Percentiles rank a stretch among this genome's conserved stretches.
Evolutionary conservation across 1,284 basidiomycete genomes (phyloP).

Genomic region (Amylostereum areolatum): DNA sequence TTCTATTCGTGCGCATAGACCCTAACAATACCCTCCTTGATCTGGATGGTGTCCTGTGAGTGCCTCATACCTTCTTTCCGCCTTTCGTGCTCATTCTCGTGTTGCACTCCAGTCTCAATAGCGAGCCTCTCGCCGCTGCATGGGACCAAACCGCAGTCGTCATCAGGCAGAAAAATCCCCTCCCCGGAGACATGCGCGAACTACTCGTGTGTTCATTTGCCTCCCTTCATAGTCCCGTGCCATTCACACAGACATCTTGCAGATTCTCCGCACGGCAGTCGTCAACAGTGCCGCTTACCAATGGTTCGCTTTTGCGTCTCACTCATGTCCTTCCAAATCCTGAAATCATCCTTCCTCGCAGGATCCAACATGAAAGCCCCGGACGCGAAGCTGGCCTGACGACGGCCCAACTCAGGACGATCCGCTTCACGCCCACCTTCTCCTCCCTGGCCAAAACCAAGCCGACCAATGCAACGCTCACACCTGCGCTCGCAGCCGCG

Average conservation of each 20-base stretch:
- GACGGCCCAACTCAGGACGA: conserved; percentile 28
- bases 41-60: neutral
- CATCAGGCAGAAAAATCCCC: conserved; percentile 19
- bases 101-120: conserved; percentile 11
- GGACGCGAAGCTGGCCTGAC: conserved; percentile 33
- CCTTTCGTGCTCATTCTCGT: too few relatives aligned
- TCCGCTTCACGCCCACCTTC: conserved; percentile 28
- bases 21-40: neutral
- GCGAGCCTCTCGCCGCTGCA: conserved; percentile 15
- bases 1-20: neutral
- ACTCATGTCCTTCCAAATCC: too few relatives aligned
- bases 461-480: conserved; percentile 16
- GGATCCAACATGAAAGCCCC: conserved; percentile 35
- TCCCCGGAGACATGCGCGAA: conserved; percentile 23
- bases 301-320: conserved; percentile 17
- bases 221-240: too few relatives aligned
- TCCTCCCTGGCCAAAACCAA: conserved; percentile 7
- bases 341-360: conserved; percentile 12
- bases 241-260: neutral
- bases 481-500: conserved; percentile 26
- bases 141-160: conserved; percentile 18
- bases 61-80: neutral
- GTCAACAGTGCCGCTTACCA: conserved; percentile 21
- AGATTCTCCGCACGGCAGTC: conserved; percentile 21
- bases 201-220: conserved; percentile 15